phyloP scores from a whole-genome alignment of 225 moss, liverwort and hornwort genomes.

The Physcomitrellopsis africana region DNA sequence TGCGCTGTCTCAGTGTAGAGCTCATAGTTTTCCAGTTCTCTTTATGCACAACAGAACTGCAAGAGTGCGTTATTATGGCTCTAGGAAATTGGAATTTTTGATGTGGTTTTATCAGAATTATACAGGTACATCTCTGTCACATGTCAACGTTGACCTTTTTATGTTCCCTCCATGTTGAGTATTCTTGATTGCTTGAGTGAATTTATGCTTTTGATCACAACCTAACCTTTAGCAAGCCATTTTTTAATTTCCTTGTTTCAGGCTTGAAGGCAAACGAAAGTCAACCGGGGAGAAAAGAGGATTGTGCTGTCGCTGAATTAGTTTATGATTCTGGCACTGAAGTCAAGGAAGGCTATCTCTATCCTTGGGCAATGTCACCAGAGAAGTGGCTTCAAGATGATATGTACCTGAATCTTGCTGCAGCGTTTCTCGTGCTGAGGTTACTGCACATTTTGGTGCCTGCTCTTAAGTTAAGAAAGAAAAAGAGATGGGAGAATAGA shows the following conservation, averaged over 20 bases:
- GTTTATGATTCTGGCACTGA: conserved; percentile 53
- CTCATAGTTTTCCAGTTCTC: conserved; percentile 63
- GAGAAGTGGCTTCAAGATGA: conserved; percentile 73
- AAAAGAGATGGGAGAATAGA: conserved; percentile 42
- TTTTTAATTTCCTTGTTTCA: conserved; percentile 23
- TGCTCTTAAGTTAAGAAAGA: conserved; percentile 44
- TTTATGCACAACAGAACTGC: conserved; percentile 60
- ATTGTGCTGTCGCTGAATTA: conserved; percentile 57
- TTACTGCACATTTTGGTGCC: conserved; percentile 51
- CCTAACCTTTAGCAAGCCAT: not conserved
- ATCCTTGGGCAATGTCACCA: conserved; percentile 61
- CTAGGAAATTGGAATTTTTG: conserved; percentile 47
- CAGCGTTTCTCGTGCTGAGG: conserved; percentile 52
- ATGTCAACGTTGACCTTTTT: not conserved
- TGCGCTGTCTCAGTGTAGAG: conserved; percentile 61
- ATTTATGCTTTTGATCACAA: conserved; percentile 2
- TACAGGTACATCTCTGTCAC: conserved; percentile 42
- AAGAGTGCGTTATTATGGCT: conserved; percentile 59
- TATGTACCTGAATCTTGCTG: conserved; percentile 59
- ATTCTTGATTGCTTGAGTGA: not conserved
- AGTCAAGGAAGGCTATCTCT: conserved; percentile 55
- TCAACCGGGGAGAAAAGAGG: conserved; percentile 36
- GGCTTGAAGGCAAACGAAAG: conserved; percentile 43
- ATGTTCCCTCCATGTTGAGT: not conserved
- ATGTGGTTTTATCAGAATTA: conserved; percentile 58